These are phyloP conservation scores for Funneliformis caledonium DNA, from an alignment of 371 early-diverging fungal species.

Conservation along the genomic window DNA sequence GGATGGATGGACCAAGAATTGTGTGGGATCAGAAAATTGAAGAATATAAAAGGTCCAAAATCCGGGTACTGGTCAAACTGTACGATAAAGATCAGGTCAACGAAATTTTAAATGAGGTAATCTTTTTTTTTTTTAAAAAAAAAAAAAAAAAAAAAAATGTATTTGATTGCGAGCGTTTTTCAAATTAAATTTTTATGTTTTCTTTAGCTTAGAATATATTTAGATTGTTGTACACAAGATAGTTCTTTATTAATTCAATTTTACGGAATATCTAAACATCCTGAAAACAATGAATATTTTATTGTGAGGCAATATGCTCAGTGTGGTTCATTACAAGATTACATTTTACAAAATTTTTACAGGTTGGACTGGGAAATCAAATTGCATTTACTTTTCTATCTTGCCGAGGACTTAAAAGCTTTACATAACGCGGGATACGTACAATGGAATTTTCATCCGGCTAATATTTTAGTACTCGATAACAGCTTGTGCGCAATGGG, in stretches of 20 bases:
- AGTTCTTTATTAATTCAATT: background rate
- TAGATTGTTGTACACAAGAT: background rate
- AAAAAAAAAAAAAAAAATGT: no score
- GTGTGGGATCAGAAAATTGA: slow-evolving; percentile 1
- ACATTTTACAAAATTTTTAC: background rate
- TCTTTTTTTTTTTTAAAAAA: no score
- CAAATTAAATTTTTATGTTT: no score
- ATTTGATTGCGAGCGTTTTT: no score
- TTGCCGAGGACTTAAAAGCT: slow-evolving; percentile 11
- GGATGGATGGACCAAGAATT: slow-evolving; percentile 1
- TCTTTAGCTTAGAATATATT: background rate
- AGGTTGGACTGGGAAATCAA: slow-evolving; percentile 23
- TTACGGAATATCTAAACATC: slow-evolving; percentile 8
- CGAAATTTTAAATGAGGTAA: background rate
- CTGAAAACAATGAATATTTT: background rate
- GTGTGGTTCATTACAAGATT: background rate
- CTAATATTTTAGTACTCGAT: slow-evolving; percentile 2
- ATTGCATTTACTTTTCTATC: slow-evolving; percentile 9
- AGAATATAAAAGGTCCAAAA: background rate
- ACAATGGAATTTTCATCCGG: slow-evolving; percentile 31
- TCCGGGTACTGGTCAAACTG: background rate
- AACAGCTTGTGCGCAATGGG: background rate
- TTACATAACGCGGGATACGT: slow-evolving; percentile 13
- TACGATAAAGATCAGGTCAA: background rate
- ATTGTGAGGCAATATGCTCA: slow-evolving; percentile 9